These are phyloP conservation scores for Kuraishia piskuri DNA, from an alignment of 805 yeast species.

Conservation along the genomic window DNA sequence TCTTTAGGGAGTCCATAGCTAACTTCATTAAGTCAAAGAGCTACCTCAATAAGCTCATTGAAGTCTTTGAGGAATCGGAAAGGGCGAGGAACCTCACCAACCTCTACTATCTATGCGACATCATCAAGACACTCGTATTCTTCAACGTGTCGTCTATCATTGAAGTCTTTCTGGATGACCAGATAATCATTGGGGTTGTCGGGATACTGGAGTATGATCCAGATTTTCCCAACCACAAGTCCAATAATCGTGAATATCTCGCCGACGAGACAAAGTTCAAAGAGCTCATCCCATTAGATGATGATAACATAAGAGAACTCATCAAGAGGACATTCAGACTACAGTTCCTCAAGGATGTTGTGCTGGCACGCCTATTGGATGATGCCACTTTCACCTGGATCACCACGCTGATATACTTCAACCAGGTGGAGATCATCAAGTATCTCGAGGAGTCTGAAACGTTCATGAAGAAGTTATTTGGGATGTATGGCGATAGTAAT, in stretches of 20 bases:
- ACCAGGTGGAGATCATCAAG: slow-evolving; percentile 60
- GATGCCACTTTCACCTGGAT: slow-evolving; percentile 68
- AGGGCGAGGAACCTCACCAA: slow-evolving; percentile 37
- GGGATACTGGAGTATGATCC: slow-evolving; percentile 90
- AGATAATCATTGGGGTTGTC: slow-evolving; percentile 45
- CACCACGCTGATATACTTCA: slow-evolving; percentile 54
- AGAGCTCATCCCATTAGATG: slow-evolving; percentile 59
- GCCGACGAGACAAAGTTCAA: slow-evolving; percentile 51
- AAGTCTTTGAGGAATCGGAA: slow-evolving; percentile 52
- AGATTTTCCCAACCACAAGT: slow-evolving; percentile 71
- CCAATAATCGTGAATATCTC: slow-evolving; percentile 68
- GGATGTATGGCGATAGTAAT: slow-evolving; percentile 34
- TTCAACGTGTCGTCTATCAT: slow-evolving; percentile 62
- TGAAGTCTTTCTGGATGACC: slow-evolving; percentile 48
- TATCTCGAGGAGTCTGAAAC: slow-evolving; percentile 41
- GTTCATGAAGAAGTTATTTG: slow-evolving; percentile 53
- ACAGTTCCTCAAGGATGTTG: slow-evolving; percentile 81
- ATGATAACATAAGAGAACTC: slow-evolving; percentile 38
- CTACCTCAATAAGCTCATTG: slow-evolving; percentile 45
- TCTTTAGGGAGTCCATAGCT: slow-evolving; percentile 52
- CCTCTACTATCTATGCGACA: slow-evolving; percentile 61
- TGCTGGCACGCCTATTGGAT: slow-evolving; percentile 72
- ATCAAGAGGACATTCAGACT: slow-evolving; percentile 71
- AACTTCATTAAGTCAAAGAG: slow-evolving; percentile 43
- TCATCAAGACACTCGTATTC: slow-evolving; percentile 59